A percentile compares a stretch with the other conserved stretches of the same genome.
phyloP scores from a whole-genome alignment of 352 stramenopile genomes.

The Pythium biforme region DNA sequence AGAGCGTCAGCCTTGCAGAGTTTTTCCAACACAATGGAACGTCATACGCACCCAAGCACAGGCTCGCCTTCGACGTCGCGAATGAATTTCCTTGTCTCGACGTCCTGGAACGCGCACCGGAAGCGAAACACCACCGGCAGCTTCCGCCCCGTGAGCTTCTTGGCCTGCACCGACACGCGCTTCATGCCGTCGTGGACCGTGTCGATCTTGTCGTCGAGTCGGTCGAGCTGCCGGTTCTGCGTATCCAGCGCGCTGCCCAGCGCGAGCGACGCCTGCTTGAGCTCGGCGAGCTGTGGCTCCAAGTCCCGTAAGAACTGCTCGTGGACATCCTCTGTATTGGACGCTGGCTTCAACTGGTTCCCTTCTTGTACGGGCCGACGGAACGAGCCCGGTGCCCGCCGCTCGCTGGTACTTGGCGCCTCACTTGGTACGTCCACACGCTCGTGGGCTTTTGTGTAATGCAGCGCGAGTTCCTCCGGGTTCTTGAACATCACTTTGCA shows the following conservation, averaged over 20 bases:
- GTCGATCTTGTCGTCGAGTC: conserved; percentile 63
- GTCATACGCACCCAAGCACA: conserved; percentile 44
- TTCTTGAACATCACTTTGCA: conserved; percentile 71
- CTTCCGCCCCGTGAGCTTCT: conserved; percentile 43
- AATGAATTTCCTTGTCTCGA: conserved; percentile 49
- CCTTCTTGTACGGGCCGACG: not conserved
- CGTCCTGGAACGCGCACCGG: conserved; percentile 73
- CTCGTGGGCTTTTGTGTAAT: conserved; percentile 58
- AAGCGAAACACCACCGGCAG: conserved; percentile 49
- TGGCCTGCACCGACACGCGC: conserved; percentile 60
- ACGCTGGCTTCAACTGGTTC: conserved; percentile 1
- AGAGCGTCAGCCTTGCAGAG: no score
- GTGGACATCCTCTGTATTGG: conserved; percentile 26
- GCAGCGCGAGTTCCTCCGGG: conserved; percentile 45
- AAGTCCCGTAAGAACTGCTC: conserved; percentile 51
- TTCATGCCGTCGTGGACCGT: conserved; percentile 69
- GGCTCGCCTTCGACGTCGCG: conserved; percentile 58
- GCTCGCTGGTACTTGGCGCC: not conserved
- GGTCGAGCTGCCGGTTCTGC: conserved; percentile 64
- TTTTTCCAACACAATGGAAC: no score
- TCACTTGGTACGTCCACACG: not conserved
- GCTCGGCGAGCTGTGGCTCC: conserved; percentile 54
- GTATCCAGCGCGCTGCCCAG: conserved; percentile 57
- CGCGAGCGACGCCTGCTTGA: conserved; percentile 66
- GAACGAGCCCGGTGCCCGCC: not conserved